Percentiles rank a stretch among this genome's conserved stretches.
phyloP scores from a whole-genome alignment of 169 alveolate genomes.

The Amoebophrya sp. region DNA sequence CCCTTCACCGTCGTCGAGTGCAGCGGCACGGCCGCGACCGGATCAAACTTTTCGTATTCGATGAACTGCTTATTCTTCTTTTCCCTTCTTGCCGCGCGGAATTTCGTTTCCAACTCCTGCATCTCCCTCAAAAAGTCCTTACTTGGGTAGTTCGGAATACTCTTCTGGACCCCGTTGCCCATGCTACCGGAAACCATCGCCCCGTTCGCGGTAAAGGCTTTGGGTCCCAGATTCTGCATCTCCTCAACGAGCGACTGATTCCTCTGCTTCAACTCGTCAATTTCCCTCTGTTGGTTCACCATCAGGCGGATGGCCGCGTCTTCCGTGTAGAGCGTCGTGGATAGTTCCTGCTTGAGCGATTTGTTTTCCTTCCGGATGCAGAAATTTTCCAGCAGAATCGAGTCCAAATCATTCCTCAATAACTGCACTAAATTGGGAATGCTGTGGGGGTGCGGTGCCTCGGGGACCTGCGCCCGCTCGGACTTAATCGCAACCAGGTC shows the following conservation, averaged over 20 bases:
- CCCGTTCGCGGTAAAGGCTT: too few species aligned
- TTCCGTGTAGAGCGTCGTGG: not conserved
- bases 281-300: not conserved
- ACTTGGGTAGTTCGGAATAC: not conserved
- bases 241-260: not conserved
- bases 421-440: not conserved
- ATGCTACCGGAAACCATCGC: not conserved
- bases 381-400: not conserved
- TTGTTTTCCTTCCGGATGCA: not conserved
- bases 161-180: not conserved
- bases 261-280: not conserved
- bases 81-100: not conserved
- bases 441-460: not conserved
- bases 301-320: not conserved
- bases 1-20: not conserved
- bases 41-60: not conserved
- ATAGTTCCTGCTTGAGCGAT: not conserved
- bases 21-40: not conserved
- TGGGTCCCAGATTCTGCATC: too few species aligned
- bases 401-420: not conserved
- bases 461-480: not conserved
- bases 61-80: not conserved
- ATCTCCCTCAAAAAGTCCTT: not conserved
- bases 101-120: not conserved
- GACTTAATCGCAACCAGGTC: not conserved